Evolutionary conservation across 306 rosid genomes (phyloP), one percentile per base, ranked within the genome.

Genomic region (Citrullus colocynthis): DNA sequence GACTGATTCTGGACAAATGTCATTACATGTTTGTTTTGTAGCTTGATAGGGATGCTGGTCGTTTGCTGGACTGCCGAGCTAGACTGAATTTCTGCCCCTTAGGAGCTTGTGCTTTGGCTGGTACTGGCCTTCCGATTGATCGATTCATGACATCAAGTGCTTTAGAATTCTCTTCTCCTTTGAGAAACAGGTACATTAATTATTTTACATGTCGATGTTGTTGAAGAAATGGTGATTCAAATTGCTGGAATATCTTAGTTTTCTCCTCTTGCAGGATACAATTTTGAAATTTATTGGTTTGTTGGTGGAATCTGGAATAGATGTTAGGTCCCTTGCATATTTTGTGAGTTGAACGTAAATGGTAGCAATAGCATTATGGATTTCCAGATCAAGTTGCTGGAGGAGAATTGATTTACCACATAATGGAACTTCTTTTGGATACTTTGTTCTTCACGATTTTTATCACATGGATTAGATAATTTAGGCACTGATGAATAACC

Each of bases 81-180:
- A 89, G 99, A 82, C 73, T 91, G 89, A 95, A 95, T 89, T 92
- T 87, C 83, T 87, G 93, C 73, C 96, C 99, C 9, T 83, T 95
- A 79, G 99, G 99, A 16, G 98, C 96, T 74, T 95, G 99, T 89
- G 99, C 99, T 21, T 78, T 95, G 89, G 99, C 99, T 12, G 96
- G 99, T 80, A 92, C 98, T 54, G 99, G 99, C 71, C 98, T 95
- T 39, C 97, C 99, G n/a, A 95, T 95, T 15, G 97, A 95, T 59
- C 88, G 99, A 49, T 92, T 92, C 86, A 95, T 92, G 99, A 95
- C 99, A 54, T 91, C 99, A 12, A 78, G 85, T 9, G 96, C 91
- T 55, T 78, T 95, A 81, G 92, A 88, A 75, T 95, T 95, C 84
- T 85, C 98, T 34, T 93, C 96, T 75, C 99, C 98, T 21, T 21